A percentile compares a stretch with the other conserved stretches of the same genome.
These are phyloP conservation scores for Citrus reticulata DNA, from an alignment of 345 rosid genomes.

Conservation along the genomic window DNA sequence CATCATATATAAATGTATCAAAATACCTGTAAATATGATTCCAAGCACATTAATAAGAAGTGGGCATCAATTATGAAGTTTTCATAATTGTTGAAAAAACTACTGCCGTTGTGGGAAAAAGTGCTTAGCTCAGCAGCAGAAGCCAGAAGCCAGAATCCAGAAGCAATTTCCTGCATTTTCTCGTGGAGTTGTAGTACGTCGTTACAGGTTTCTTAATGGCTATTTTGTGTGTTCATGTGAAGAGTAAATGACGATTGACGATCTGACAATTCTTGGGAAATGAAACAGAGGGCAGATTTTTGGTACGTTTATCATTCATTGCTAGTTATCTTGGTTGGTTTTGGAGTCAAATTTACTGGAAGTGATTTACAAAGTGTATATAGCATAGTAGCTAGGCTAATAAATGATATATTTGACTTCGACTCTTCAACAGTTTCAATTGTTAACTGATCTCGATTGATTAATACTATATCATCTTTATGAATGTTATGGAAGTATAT, in stretches of 20 bases:
- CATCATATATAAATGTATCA: neutral
- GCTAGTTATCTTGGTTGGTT: neutral
- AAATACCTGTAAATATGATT: neutral
- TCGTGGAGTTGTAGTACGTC: neutral
- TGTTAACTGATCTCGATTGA: no score
- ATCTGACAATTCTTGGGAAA: neutral
- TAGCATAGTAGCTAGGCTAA: no score
- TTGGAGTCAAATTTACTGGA: conserved; percentile 45
- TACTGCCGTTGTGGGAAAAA: conserved; percentile 2
- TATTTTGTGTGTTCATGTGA: neutral
- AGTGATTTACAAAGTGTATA: neutral
- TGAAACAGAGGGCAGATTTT: neutral
- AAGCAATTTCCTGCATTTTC: neutral
- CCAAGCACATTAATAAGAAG: neutral
- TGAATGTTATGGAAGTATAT: no score
- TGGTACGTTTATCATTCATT: no score
- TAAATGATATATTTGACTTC: no score
- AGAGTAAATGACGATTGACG: neutral
- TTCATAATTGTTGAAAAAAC: conserved; percentile 6
- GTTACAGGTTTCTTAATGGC: neutral
- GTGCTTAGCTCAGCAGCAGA: conserved; percentile 4
- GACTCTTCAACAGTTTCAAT: no score
- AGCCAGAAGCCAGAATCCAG: neutral
- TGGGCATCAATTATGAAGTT: neutral
- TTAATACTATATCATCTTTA: no score